Evolutionary conservation across 2,329 filamentous ascomycete species (phyloP), one percentile per base, ranked within the genome.

Genomic region (Endocalyx cinctus): DNA sequence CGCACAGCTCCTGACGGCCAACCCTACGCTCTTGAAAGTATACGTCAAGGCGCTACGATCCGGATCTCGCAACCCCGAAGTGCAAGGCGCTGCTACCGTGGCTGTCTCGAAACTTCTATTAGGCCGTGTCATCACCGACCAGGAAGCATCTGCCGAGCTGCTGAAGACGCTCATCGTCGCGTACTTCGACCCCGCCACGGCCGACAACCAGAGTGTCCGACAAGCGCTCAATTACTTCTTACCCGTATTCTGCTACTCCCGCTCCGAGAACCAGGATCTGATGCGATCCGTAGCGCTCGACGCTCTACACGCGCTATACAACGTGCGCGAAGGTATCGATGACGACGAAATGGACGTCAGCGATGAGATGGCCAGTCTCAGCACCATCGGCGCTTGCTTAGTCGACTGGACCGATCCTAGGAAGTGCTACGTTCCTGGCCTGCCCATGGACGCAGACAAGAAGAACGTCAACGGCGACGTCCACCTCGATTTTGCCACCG

Each of bases 351-450:
- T 81, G 13, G 84, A 87, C 31, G 77, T 84, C 10, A 77, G 77
- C 23, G 83, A 84, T 37, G 82, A 79, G 44, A 88, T 94, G 79
- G 84, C 90, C 7, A 79, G 82, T 47, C 74, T 94, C 44, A 74
- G 77, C 27, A 77, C 81, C 4, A 85, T 94, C 37, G 87, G 86
- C 1, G 79, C 85, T 4, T 90, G 88, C 51, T 66, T 97, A 6
- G 78, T 89, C 1, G 90, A 97, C 57, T 97, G 90, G 92, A 97
- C 90, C 0, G 90, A 97, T 57, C 88, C 89, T 23, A 72, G 90
- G 31, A 89, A 94, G 58, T 86, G 66, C 63, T 84, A 63, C 62
- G 72, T 58, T 36, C 71, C 65, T 44, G 66, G 61, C 5, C 48
- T 63, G 2, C 51, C 70, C 2, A 62, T 66, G 38, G 76, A 84